Base-by-base conservation (phyloP, 371 early-diverging fungal genomes). In the Actinomortierella wolfii region DNA sequence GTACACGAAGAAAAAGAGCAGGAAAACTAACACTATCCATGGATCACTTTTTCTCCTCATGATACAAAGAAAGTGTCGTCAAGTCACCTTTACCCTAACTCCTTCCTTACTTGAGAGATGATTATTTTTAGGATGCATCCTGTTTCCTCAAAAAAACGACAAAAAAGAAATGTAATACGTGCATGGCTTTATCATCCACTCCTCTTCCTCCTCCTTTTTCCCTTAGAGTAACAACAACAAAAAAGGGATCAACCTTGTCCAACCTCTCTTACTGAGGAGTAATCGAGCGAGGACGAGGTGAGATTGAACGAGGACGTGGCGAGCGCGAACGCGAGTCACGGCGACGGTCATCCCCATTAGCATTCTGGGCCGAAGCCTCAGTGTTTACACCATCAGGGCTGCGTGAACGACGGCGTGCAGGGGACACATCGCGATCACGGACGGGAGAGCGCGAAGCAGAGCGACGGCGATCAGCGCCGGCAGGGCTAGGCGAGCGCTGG, bases 201-300 rank as follows among this genome's bases (percentile, higher is more conserved):
- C 20, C 44, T 44, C 13, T 13, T 13, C 20, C 20, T 2, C 13
- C 13, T 20, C 2, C 9, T 41, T 50, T n/a, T 28, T 58, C 17
- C 13, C 23, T 26, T 13, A 15, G 17, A 21, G 53, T 21, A 45
- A 45, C 17, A 8, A 4, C 46, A 45, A 45, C 46, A 9, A 17
- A 45, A 21, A 45, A 45, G n/a, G n/a, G n/a, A 45, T 23, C 53
- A n/a, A 53, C 48, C n/a, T 48, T 23, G 15, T 42, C 24, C 23
- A 2, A 3, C 48, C 23, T 23, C 21, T 48, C 48, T 48, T 48
- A 25, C 3, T 57, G 54, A 15, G 68, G 68, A 4, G 62, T 51
- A n/a, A 58, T 51, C 28, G 68, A 67, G 51, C 62, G 61, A 55
- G 59, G 39, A 42, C 60, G 51, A 39, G 67, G 58, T 40, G 67